A percentile compares a stretch with the other conserved stretches of the same genome.
phyloP scores from a whole-genome alignment of 768 basidiomycete species.

The Tephrocybe sp. region DNA sequence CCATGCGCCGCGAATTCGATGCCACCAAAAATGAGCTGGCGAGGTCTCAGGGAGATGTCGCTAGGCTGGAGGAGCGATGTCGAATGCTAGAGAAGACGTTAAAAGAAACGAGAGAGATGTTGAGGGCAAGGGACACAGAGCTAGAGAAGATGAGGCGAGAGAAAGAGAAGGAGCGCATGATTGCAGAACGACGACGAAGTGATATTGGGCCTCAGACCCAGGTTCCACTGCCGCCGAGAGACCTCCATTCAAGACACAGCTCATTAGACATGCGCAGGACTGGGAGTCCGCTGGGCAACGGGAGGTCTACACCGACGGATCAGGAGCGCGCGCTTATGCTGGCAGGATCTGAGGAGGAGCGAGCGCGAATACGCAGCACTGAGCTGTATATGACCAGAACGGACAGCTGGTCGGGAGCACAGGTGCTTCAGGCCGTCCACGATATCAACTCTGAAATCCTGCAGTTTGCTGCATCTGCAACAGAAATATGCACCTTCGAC shows the following conservation, averaged over 20 bases:
- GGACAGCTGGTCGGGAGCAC: slow-evolving; percentile 75
- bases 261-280: slow-evolving; percentile 33
- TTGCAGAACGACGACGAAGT: slow-evolving; percentile 30
- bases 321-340: slow-evolving; percentile 16
- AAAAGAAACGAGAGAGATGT: slow-evolving; percentile 60
- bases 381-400: slow-evolving; percentile 75
- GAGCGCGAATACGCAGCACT: slow-evolving; percentile 53
- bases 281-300: slow-evolving; percentile 20
- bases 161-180: slow-evolving; percentile 32
- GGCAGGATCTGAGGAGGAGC: slow-evolving; percentile 45
- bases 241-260: slow-evolving; percentile 21
- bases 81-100: slow-evolving; percentile 62
- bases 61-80: slow-evolving; percentile 62
- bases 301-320: slow-evolving; percentile 16
- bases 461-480: slow-evolving; percentile 76
- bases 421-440: slow-evolving; percentile 75
- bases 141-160: slow-evolving; percentile 50
- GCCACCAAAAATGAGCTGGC: slow-evolving; percentile 53
- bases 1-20: slow-evolving; percentile 60
- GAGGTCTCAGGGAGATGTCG: slow-evolving; percentile 51
- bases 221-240: slow-evolving; percentile 11
- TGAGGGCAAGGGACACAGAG: slow-evolving; percentile 60
- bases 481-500: slow-evolving; percentile 62
- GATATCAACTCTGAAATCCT: slow-evolving; percentile 81
- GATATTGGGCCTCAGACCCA: slow-evolving; percentile 26